Conservation (phyloP, 441 rosid species). For the Theobroma grandiflorum region DNA sequence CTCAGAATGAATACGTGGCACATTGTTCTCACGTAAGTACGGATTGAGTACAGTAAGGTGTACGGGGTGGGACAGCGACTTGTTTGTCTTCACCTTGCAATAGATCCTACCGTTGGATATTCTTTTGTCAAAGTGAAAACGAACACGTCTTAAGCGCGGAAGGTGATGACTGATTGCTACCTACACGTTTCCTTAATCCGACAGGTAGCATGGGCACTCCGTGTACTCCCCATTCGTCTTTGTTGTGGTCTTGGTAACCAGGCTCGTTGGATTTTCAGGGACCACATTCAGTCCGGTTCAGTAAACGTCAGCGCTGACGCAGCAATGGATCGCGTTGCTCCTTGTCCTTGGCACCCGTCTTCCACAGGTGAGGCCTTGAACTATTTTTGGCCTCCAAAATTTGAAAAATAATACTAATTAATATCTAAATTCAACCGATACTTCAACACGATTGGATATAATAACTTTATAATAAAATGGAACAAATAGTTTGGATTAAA, state of each 20-base stretch:
- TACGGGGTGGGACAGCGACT: neutral
- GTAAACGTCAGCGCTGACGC: conserved; percentile 32
- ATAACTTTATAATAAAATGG: too few relatives aligned
- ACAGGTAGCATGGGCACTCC: neutral
- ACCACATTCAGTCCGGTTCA: neutral
- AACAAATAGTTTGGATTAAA: too few relatives aligned
- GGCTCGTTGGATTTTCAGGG: neutral
- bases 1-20: neutral
- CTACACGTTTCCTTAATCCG: conserved; percentile 22
- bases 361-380: neutral
- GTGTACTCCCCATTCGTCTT: neutral
- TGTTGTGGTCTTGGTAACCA: neutral
- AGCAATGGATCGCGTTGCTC: neutral
- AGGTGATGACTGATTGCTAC: neutral
- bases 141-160: neutral
- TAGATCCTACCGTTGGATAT: neutral
- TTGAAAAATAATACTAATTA: too few relatives aligned
- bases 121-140: too few relatives aligned
- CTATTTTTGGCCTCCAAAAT: too few relatives aligned
- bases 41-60: neutral
- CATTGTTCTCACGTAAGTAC: neutral
- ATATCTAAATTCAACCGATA: neutral
- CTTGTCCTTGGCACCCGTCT: neutral
- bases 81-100: conserved; percentile 20
- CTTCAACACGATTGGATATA: too few relatives aligned